These are phyloP conservation scores for Microdochium paspali DNA, from an alignment of 2,329 filamentous ascomycete species.

Conservation along the genomic window DNA sequence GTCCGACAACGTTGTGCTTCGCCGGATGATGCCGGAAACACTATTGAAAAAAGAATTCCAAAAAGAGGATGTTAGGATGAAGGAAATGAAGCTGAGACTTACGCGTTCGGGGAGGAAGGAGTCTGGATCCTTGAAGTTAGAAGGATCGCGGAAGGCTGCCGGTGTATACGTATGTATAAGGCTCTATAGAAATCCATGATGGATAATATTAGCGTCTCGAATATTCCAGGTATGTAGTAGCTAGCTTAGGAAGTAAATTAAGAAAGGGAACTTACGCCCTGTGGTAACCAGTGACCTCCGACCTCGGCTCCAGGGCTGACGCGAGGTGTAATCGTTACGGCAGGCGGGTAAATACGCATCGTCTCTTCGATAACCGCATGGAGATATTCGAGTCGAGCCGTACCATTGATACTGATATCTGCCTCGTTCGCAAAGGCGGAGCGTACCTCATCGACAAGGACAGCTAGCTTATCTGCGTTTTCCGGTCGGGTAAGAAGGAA, in stretches of 20 bases:
- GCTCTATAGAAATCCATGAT: neutral
- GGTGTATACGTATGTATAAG: neutral
- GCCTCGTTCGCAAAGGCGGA: conserved; percentile 22
- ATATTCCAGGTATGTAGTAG: too few species aligned
- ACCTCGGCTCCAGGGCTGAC: neutral
- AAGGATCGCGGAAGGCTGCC: conserved; percentile 4
- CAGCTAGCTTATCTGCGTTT: conserved; percentile 21
- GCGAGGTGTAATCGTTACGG: neutral
- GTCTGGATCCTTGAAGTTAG: conserved; percentile 26
- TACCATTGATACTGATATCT: conserved; percentile 14
- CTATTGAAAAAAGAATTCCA: neutral
- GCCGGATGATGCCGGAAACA: too few species aligned
- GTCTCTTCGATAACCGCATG: conserved; percentile 19
- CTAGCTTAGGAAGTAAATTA: neutral
- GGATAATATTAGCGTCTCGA: neutral
- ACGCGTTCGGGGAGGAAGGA: conserved; percentile 27
- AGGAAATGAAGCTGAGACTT: neutral
- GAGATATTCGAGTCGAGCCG: conserved; percentile 16
- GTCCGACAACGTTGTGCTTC: too few species aligned
- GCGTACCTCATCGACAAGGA: conserved; percentile 27
- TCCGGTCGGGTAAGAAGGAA: conserved; percentile 30
- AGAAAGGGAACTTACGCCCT: neutral
- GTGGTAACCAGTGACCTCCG: neutral
- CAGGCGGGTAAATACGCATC: conserved; percentile 12
- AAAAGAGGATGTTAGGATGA: neutral